These are phyloP conservation scores for Coemansia sp. DNA, from an alignment of 192 early-diverging fungal genomes.

Conservation along the genomic window DNA sequence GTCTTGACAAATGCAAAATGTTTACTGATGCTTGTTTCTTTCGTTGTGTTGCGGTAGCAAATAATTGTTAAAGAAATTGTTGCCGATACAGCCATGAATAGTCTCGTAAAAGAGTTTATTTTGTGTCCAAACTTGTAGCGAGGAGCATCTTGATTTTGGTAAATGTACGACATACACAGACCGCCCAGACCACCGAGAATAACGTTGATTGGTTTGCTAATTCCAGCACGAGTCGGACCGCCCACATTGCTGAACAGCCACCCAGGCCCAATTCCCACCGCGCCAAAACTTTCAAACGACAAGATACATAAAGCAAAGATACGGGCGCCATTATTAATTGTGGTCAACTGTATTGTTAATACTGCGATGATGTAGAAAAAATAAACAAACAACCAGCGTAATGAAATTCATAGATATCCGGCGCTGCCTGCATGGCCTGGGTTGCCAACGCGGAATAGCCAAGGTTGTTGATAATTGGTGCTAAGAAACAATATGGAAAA, in stretches of 20 bases:
- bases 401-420: conserved; percentile 38
- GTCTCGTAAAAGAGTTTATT: conserved; percentile 45
- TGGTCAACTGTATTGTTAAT: conserved; percentile 30
- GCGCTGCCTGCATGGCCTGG: conserved; percentile 46
- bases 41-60: conserved; percentile 23
- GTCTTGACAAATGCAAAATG: conserved; percentile 30
- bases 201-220: conserved; percentile 40
- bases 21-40: conserved; percentile 27
- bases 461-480: conserved; percentile 40
- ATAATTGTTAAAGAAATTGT: conserved; percentile 34
- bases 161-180: conserved; percentile 45
- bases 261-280: conserved; percentile 43
- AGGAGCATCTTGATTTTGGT: conserved; percentile 47
- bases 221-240: conserved; percentile 34
- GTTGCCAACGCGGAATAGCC: conserved; percentile 31
- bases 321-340: conserved; percentile 42
- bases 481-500: no score
- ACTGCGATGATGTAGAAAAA: conserved; percentile 21
- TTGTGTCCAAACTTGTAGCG: conserved; percentile 44
- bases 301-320: conserved; percentile 49
- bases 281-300: conserved; percentile 45
- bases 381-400: conserved; percentile 42
- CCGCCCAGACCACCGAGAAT: conserved; percentile 43
- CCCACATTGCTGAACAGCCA: conserved; percentile 52
- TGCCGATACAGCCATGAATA: no score